A percentile compares a stretch with the other conserved stretches of the same genome.
Conservation (phyloP, 208 protist genomes). For the Wallacemonas sp. region DNA sequence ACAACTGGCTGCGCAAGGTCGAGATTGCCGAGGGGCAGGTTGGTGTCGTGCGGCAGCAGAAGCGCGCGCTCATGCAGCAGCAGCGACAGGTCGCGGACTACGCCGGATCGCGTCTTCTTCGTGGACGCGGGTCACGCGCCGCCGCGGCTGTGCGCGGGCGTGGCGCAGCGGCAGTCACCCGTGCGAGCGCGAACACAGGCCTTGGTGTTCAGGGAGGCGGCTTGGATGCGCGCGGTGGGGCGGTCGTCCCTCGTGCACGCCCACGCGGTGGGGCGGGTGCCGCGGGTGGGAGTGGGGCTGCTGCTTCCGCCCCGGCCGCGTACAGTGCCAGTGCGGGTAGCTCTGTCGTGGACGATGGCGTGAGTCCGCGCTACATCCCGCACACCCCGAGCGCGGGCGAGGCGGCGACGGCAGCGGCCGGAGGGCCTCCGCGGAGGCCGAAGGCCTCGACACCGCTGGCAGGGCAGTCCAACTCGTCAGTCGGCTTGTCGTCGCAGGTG, state of each 20-base stretch:
- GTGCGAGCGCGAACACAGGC: too few relatives aligned
- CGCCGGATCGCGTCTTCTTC: conserved; percentile 15
- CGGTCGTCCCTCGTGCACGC: too few relatives aligned
- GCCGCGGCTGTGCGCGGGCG: too few relatives aligned
- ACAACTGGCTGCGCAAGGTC: conserved; percentile 91
- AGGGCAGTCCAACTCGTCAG: neutral
- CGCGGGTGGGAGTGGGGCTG: neutral
- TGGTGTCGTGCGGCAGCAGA: conserved; percentile 63
- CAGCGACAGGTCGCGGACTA: conserved; percentile 38
- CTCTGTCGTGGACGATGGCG: conserved; percentile 9
- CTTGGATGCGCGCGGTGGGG: neutral
- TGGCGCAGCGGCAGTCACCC: too few relatives aligned
- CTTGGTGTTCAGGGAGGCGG: neutral
- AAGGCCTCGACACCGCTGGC: neutral
- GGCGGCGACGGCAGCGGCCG: neutral
- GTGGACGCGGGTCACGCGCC: neutral
- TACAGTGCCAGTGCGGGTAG: neutral
- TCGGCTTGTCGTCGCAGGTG: conserved; percentile 5
- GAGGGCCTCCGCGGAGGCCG: neutral
- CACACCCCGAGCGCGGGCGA: conserved; percentile 17
- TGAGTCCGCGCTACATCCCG: conserved; percentile 15
- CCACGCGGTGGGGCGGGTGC: neutral
- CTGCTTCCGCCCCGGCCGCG: too few relatives aligned
- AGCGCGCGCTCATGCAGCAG: conserved; percentile 36
- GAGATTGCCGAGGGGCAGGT: conserved; percentile 90